phyloP scores from a whole-genome alignment of 805 yeast genomes.

The Starmerella kuoi region DNA sequence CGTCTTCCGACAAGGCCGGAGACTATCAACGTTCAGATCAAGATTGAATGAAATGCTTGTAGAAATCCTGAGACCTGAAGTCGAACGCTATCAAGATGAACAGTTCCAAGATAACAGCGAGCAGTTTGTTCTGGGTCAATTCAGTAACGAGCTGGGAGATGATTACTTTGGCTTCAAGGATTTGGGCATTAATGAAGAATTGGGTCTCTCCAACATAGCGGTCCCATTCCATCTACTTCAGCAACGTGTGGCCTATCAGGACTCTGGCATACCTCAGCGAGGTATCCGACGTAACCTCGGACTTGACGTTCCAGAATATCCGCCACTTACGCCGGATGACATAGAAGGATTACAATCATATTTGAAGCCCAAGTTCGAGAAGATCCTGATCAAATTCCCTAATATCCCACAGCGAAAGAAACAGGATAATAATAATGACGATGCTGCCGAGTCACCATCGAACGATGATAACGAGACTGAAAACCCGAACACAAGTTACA shows the following conservation, averaged over 20 bases:
- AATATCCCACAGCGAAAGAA: not conserved
- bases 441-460: not conserved
- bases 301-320: slow-evolving; percentile 42
- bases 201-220: slow-evolving; percentile 67
- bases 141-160: slow-evolving; percentile 85
- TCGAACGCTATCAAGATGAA: slow-evolving; percentile 41
- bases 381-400: slow-evolving; percentile 1
- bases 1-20: slow-evolving; percentile 52
- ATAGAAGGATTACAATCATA: slow-evolving; percentile 7
- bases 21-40: slow-evolving; percentile 52
- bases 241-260: slow-evolving; percentile 26
- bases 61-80: slow-evolving; percentile 68
- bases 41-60: slow-evolving; percentile 63
- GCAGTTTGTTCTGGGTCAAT: slow-evolving; percentile 88
- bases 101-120: slow-evolving; percentile 84
- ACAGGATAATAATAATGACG: not conserved
- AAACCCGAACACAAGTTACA: not conserved
- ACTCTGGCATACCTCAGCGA: slow-evolving; percentile 3
- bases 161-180: slow-evolving; percentile 97
- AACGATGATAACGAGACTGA: not conserved
- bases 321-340: slow-evolving; percentile 49
- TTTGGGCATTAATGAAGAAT: slow-evolving; percentile 83
- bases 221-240: slow-evolving; percentile 85
- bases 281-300: slow-evolving; percentile 1
- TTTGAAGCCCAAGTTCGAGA: slow-evolving; percentile 6